These are phyloP conservation scores for Jimgerdemannia lactiflua DNA, from an alignment of 192 early-diverging fungal species.

Conservation along the genomic window DNA sequence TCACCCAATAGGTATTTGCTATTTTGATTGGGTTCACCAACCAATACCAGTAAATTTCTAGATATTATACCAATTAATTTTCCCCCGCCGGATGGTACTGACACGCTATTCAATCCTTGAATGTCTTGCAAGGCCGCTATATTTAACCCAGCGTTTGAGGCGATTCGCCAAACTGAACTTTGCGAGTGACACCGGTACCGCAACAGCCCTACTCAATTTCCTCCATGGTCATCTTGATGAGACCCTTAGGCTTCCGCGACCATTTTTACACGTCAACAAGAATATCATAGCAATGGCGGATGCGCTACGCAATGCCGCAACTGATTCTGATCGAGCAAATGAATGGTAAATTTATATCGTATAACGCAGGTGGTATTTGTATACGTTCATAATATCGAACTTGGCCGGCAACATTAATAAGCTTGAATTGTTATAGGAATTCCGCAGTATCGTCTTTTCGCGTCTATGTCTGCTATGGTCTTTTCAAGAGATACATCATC, in stretches of 20 bases:
- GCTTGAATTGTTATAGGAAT: background rate
- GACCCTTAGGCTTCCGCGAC: background rate
- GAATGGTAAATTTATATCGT: background rate
- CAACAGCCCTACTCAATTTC: background rate
- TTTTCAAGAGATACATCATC: background rate
- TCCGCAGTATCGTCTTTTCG: background rate
- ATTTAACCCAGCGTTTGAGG: background rate
- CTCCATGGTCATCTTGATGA: background rate
- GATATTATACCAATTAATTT: too few relatives aligned
- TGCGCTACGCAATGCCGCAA: background rate
- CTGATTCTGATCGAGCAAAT: background rate
- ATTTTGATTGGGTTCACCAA: background rate
- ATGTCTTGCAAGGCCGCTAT: background rate
- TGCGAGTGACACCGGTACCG: background rate
- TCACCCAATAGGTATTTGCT: background rate
- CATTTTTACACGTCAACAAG: background rate
- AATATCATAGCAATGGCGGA: background rate
- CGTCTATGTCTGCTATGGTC: background rate
- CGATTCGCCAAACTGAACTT: background rate
- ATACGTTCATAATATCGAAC: too few relatives aligned
- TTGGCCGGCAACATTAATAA: background rate
- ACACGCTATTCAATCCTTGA: background rate
- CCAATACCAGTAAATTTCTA: background rate
- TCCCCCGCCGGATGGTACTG: background rate
- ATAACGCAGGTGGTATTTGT: too few relatives aligned